A percentile compares a stretch with the other conserved stretches of the same genome.
Conservation (phyloP, 164 flowering plant genomes). For the Euptelea pleiosperma region DNA sequence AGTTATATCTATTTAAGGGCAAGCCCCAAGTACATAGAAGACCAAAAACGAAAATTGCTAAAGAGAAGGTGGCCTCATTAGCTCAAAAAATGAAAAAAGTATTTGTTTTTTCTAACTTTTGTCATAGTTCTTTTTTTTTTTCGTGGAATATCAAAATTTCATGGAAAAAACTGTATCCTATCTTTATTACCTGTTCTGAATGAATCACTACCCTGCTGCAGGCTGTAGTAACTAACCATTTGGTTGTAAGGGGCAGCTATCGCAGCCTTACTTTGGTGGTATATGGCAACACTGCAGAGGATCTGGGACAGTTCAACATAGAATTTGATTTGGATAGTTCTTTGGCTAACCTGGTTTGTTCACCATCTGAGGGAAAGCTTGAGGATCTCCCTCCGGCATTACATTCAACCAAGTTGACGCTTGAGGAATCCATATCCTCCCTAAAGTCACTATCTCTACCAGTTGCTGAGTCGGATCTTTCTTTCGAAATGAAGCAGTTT, state of each 20-base stretch:
- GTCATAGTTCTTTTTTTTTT: neutral
- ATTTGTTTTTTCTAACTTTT: no score
- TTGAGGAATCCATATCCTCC: slow-evolving; percentile 54
- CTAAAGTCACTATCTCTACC: slow-evolving; percentile 43
- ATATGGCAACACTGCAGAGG: slow-evolving; percentile 95
- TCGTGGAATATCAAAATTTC: no score
- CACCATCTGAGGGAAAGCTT: slow-evolving; percentile 67
- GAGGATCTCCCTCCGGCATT: slow-evolving; percentile 89
- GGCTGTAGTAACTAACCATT: slow-evolving; percentile 94
- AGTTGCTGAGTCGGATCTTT: slow-evolving; percentile 41
- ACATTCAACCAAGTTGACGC: slow-evolving; percentile 35
- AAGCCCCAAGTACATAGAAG: no score
- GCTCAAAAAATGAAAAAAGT: no score
- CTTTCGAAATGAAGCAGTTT: slow-evolving; percentile 53
- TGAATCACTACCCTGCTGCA: slow-evolving; percentile 31
- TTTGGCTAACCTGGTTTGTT: slow-evolving; percentile 61
- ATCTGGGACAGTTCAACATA: slow-evolving; percentile 91
- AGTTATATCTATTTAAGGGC: no score
- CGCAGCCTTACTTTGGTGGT: slow-evolving; percentile 91
- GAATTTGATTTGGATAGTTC: slow-evolving; percentile 87
- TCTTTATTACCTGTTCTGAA: neutral
- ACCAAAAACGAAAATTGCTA: no score
- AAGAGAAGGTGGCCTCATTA: no score
- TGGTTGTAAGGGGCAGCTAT: slow-evolving; percentile 94
- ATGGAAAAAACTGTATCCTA: neutral